Percentiles rank a stretch among this genome's conserved stretches.
phyloP scores from a whole-genome alignment of 768 basidiomycete species.

The Lactifluus hygrophoroides region DNA sequence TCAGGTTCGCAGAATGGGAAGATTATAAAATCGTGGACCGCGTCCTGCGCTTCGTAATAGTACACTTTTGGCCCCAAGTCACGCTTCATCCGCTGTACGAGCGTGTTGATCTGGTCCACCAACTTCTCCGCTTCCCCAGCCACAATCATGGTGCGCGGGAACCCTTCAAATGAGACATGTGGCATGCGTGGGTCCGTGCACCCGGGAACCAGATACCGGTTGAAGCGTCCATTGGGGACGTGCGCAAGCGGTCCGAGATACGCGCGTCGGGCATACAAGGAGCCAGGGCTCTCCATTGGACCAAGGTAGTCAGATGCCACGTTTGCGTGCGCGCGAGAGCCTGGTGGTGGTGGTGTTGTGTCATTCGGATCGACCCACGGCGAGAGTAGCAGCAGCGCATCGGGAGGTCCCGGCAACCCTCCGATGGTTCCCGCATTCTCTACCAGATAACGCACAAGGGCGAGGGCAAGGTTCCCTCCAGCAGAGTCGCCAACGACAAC shows the following conservation, averaged over 20 bases:
- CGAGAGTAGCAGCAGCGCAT: constrained; percentile 6
- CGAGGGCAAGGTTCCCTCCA: constrained; percentile 63
- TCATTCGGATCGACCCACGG: constrained; percentile 10
- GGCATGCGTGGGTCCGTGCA: constrained; percentile 19
- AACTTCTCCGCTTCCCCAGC: constrained; percentile 28
- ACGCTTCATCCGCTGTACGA: constrained; percentile 23
- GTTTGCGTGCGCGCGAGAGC: constrained; percentile 10
- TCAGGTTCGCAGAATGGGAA: constrained; percentile 22
- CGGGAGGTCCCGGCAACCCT: constrained; percentile 2
- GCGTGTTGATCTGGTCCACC: constrained; percentile 30
- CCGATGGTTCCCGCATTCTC: not conserved
- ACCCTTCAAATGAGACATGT: constrained; percentile 25
- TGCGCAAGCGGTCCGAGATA: constrained; percentile 15
- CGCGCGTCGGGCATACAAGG: constrained; percentile 7
- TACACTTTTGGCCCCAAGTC: constrained; percentile 28
- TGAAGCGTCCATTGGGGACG: not conserved
- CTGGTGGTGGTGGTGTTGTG: constrained; percentile 1
- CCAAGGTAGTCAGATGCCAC: constrained; percentile 6
- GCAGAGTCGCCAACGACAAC: constrained; percentile 69
- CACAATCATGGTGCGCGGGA: constrained; percentile 29
- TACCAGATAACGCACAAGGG: constrained; percentile 52
- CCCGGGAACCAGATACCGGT: not conserved
- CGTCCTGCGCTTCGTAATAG: constrained; percentile 27
- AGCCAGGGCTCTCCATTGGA: not conserved
- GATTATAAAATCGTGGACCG: constrained; percentile 23